Conservation (phyloP, 305 asterid genomes). For the Fraxinus ornus region DNA sequence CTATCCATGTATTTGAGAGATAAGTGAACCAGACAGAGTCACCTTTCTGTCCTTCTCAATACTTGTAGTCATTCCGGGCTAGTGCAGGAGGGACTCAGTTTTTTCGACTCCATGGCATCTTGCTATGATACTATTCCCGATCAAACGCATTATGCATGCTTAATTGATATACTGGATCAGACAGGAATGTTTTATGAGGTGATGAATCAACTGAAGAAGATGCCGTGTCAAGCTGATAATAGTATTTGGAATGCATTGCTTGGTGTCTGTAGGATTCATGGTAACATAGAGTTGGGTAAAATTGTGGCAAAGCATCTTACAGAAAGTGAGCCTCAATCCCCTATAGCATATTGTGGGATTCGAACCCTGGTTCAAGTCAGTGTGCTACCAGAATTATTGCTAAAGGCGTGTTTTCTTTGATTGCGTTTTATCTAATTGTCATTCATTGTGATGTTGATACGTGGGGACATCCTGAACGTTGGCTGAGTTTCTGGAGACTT, state of each 20-base stretch:
- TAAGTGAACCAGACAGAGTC: conserved; percentile 48
- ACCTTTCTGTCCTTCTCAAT: conserved; percentile 60
- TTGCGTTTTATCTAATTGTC: too few relatives aligned
- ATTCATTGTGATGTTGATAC: too few relatives aligned
- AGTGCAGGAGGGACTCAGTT: conserved; percentile 51
- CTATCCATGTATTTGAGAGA: too few relatives aligned
- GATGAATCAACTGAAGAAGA: conserved; percentile 42
- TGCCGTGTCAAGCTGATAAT: conserved; percentile 35
- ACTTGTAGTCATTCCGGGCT: conserved; percentile 63
- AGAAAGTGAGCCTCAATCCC: conserved; percentile 44
- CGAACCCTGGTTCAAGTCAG: too few relatives aligned
- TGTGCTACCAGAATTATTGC: too few relatives aligned
- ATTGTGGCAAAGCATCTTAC: conserved; percentile 33
- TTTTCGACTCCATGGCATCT: conserved; percentile 48
- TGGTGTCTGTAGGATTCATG: conserved; percentile 43
- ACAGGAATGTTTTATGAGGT: conserved; percentile 52
- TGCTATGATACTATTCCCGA: conserved; percentile 42
- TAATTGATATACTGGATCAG: conserved; percentile 57
- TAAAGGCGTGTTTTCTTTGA: too few relatives aligned
- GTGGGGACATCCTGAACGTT: too few relatives aligned
- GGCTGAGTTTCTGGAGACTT: too few relatives aligned
- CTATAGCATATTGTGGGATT: conserved; percentile 32
- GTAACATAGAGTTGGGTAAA: conserved; percentile 34
- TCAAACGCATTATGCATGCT: conserved; percentile 63
- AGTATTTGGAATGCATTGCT: conserved; percentile 43